Percentiles rank a stretch among this genome's conserved stretches.
phyloP scores from a whole-genome alignment of 2,329 filamentous ascomycete genomes.

The Aspergillus candidus region DNA sequence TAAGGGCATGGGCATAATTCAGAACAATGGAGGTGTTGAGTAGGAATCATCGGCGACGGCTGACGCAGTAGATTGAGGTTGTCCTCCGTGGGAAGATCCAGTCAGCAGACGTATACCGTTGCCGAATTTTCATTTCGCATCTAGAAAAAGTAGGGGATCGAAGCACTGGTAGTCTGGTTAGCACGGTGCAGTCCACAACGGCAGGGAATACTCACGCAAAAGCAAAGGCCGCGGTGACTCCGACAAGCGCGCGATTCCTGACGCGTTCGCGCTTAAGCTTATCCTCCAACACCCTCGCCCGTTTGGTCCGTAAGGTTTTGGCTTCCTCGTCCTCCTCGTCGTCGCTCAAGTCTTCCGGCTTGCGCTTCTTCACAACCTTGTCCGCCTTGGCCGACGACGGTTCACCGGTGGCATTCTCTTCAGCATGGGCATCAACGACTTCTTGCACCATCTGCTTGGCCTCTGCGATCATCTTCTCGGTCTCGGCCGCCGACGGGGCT shows the following conservation, averaged over 20 bases:
- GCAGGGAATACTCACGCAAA: slow-evolving; percentile 66
- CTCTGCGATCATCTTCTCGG: slow-evolving; percentile 74
- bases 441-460: slow-evolving; percentile 84
- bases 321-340: slow-evolving; percentile 39
- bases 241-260: slow-evolving; percentile 75
- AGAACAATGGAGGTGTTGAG: no score
- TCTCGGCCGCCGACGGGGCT: slow-evolving; percentile 68
- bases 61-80: no score
- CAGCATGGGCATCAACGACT: slow-evolving; percentile 48
- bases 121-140: not conserved
- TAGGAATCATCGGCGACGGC: no score
- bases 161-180: slow-evolving; percentile 34
- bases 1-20: no score
- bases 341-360: slow-evolving; percentile 61
- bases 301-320: slow-evolving; percentile 58
- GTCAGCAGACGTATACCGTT: no score
- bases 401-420: slow-evolving; percentile 31
- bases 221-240: slow-evolving; percentile 78
- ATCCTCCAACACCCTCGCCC: slow-evolving; percentile 61
- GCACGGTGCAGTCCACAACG: slow-evolving; percentile 2
- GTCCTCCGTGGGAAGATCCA: not conserved
- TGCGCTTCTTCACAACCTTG: slow-evolving; percentile 59
- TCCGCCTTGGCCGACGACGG: slow-evolving; percentile 31
- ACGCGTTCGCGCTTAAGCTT: slow-evolving; percentile 81
- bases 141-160: slow-evolving; percentile 45